Percentiles rank a stretch among this genome's conserved stretches.
These are phyloP conservation scores for Psidium friedrichsthalianum DNA, from an alignment of 345 rosid species.

Conservation along the genomic window DNA sequence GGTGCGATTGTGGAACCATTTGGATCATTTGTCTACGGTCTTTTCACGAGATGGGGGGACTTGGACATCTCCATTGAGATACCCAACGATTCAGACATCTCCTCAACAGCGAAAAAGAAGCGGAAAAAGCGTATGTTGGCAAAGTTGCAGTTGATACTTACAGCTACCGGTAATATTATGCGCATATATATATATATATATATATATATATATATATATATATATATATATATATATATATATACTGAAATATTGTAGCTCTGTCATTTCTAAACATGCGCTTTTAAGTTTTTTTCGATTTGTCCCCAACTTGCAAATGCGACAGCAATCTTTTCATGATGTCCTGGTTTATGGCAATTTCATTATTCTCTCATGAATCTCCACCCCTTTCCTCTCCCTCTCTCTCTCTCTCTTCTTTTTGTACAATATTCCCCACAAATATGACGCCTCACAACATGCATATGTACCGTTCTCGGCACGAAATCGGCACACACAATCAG, in stretches of 20 bases:
- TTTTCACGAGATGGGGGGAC: slow-evolving; percentile 62
- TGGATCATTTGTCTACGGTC: slow-evolving; percentile 70
- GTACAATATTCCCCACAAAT: too few relatives aligned
- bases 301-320: not conserved
- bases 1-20: slow-evolving; percentile 70
- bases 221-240: not conserved
- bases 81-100: not conserved
- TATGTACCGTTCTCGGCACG: too few relatives aligned
- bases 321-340: not conserved
- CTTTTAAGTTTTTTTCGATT: not conserved
- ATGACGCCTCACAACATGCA: too few relatives aligned
- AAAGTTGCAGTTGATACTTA: not conserved
- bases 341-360: not conserved
- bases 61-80: slow-evolving; percentile 46
- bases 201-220: not conserved
- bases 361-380: not conserved
- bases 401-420: not conserved
- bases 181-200: not conserved
- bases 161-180: not conserved
- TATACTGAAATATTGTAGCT: not conserved
- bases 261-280: not conserved
- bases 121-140: not conserved
- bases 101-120: not conserved
- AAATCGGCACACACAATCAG: too few relatives aligned
- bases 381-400: not conserved